phyloP scores from a whole-genome alignment of 2,329 filamentous ascomycete species.

The Apiospora pterosperma region DNA sequence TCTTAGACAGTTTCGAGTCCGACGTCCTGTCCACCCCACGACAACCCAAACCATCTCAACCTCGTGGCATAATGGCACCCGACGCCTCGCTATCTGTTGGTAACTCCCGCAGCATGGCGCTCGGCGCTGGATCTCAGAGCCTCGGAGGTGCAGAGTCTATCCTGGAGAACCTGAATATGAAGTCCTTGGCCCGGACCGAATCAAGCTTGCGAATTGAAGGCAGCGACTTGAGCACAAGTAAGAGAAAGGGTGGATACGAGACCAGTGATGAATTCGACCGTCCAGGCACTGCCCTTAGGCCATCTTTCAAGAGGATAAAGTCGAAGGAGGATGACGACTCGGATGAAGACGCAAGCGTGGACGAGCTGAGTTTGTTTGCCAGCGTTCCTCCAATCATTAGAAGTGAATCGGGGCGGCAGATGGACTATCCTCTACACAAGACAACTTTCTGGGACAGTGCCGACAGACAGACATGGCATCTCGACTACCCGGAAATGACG shows the following conservation, averaged over 20 bases:
- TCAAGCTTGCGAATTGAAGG: conserved; percentile 17
- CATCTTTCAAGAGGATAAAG: conserved; percentile 53
- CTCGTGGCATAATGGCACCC: conserved; percentile 8
- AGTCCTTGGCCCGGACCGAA: conserved; percentile 27
- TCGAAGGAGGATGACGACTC: conserved; percentile 40
- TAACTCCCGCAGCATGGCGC: conserved; percentile 23
- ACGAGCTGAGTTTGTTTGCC: conserved; percentile 41
- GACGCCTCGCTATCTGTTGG: conserved; percentile 12
- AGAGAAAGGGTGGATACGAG: conserved; percentile 51
- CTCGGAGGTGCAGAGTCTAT: conserved; percentile 48
- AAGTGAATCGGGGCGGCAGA: conserved; percentile 51
- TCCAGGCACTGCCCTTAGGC: conserved; percentile 32
- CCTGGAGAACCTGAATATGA: conserved; percentile 40
- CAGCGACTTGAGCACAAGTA: conserved; percentile 46
- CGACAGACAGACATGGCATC: conserved; percentile 55
- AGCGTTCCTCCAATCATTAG: conserved; percentile 47
- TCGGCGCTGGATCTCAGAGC: conserved; percentile 45
- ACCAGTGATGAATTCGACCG: conserved; percentile 49
- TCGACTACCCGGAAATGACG: conserved; percentile 62
- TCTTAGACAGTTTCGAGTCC: conserved; percentile 46
- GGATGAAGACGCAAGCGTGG: conserved; percentile 25
- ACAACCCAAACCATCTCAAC: conserved; percentile 20
- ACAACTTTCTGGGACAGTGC: conserved; percentile 54
- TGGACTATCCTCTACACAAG: conserved; percentile 55
- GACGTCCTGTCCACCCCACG: conserved; percentile 35